These are phyloP conservation scores for Penicillium sp. DNA, from an alignment of 2,329 filamentous ascomycete species.

Conservation along the genomic window DNA sequence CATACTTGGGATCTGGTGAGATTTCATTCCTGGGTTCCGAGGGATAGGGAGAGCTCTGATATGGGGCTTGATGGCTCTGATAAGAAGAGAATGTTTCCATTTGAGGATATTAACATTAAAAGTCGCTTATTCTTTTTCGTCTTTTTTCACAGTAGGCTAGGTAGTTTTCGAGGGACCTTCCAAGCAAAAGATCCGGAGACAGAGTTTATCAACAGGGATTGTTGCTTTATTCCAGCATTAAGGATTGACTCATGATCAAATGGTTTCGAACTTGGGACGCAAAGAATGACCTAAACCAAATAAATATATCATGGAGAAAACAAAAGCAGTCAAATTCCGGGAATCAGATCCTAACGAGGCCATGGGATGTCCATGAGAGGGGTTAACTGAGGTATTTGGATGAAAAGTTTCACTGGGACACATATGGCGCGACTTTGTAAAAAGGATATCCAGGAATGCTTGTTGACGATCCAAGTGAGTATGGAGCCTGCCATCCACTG, in stretches of 20 bases:
- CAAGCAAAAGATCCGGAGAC: too few species aligned
- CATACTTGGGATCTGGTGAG: slow-evolving; percentile 1
- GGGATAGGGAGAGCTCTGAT: slow-evolving; percentile 3
- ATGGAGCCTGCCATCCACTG: slow-evolving; percentile 4
- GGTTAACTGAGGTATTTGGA: neutral
- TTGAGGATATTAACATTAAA: slow-evolving; percentile 9
- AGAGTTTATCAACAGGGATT: neutral
- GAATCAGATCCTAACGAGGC: neutral
- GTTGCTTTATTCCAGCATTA: neutral
- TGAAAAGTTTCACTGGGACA: neutral
- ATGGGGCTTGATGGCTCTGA: slow-evolving; percentile 4
- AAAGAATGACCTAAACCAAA: slow-evolving; percentile 6
- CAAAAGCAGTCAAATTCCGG: neutral
- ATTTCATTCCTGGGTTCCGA: slow-evolving; percentile 8
- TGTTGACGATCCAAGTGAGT: neutral
- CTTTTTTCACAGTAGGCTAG: slow-evolving; percentile 1
- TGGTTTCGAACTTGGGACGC: slow-evolving; percentile 2
- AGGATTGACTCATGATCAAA: neutral
- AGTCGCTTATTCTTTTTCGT: slow-evolving; percentile 2
- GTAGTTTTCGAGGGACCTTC: neutral
- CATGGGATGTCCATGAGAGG: neutral
- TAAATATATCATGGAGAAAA: neutral
- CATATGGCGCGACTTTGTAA: neutral
- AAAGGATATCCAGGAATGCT: neutral
- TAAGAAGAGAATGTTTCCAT: slow-evolving; percentile 11